phyloP scores from a whole-genome alignment of 352 stramenopile genomes.

The Pythium plurisporium region DNA sequence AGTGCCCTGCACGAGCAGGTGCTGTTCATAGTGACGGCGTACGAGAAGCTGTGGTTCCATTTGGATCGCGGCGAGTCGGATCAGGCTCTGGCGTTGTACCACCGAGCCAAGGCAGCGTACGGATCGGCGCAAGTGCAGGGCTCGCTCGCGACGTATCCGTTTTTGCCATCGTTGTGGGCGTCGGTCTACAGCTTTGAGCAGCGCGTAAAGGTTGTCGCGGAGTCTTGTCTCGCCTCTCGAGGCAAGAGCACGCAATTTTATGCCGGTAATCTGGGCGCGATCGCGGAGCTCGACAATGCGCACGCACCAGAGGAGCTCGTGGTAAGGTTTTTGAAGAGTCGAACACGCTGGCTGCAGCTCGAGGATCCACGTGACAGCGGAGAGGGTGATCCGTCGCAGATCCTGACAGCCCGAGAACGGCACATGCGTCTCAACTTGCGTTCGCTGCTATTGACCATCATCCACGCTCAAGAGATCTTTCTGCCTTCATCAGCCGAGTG shows the following conservation, averaged over 20 bases:
- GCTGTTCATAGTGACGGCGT: slow-evolving; percentile 45
- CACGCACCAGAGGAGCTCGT: slow-evolving; percentile 35
- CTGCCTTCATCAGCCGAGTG: not conserved
- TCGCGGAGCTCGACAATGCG: slow-evolving; percentile 33
- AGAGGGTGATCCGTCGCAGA: slow-evolving; percentile 6
- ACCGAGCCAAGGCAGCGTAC: slow-evolving; percentile 33
- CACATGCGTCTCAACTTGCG: slow-evolving; percentile 55
- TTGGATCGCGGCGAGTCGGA: slow-evolving; percentile 62
- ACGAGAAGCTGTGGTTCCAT: slow-evolving; percentile 65
- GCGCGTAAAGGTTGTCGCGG: slow-evolving; percentile 44
- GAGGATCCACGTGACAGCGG: not conserved
- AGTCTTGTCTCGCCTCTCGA: slow-evolving; percentile 45
- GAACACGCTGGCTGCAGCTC: slow-evolving; percentile 48
- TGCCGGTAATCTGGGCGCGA: slow-evolving; percentile 50
- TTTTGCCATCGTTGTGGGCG: slow-evolving; percentile 61
- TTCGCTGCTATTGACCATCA: slow-evolving; percentile 47
- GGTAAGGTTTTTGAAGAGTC: slow-evolving; percentile 40
- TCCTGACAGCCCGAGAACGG: slow-evolving; percentile 24
- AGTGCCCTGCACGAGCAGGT: slow-evolving; percentile 40
- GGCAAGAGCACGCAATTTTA: slow-evolving; percentile 60
- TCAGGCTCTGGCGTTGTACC: slow-evolving; percentile 44
- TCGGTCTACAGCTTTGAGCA: slow-evolving; percentile 66
- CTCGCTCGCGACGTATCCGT: slow-evolving; percentile 39
- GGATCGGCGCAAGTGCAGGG: slow-evolving; percentile 13
- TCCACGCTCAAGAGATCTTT: slow-evolving; percentile 61